Evolutionary conservation across 176 grass and related monocot genomes (phyloP).

Genomic region (Aechmea fasciata): DNA sequence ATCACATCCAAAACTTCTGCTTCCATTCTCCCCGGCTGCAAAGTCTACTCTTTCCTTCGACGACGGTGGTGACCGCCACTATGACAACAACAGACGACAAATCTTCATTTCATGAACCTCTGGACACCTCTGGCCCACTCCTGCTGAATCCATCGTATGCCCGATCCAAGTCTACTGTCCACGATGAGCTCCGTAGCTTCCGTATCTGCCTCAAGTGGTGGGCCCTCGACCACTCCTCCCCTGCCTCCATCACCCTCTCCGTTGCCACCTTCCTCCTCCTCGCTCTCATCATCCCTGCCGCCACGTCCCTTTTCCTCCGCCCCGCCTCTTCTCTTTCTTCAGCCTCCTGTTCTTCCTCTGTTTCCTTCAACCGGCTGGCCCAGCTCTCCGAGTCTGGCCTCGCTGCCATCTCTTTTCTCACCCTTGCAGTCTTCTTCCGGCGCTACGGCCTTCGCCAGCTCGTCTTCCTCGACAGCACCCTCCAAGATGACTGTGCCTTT

Average conservation of each 20-base stretch:
- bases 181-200: conserved; percentile 82
- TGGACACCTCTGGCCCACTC: conserved; percentile 19
- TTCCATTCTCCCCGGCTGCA: no score
- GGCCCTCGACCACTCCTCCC: conserved; percentile 65
- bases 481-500: conserved; percentile 47
- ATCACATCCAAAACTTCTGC: no score
- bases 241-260: conserved; percentile 26
- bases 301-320: conserved; percentile 32
- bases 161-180: conserved; percentile 63
- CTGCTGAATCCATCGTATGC: conserved; percentile 71
- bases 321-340: conserved; percentile 17
- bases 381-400: conserved; percentile 58
- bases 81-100: no score
- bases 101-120: no score
- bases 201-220: conserved; percentile 73
- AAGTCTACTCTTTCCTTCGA: no score
- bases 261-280: conserved; percentile 52
- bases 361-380: conserved; percentile 53
- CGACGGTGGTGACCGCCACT: no score
- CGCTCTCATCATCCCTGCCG: conserved; percentile 38
- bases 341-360: conserved; percentile 18
- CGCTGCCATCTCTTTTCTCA: conserved; percentile 52
- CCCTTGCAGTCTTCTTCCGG: conserved; percentile 58
- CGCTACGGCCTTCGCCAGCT: conserved; percentile 49
- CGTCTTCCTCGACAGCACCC: conserved; percentile 71